Evolutionary conservation across 768 basidiomycete genomes (phyloP).

Genomic region (Suillus plorans): DNA sequence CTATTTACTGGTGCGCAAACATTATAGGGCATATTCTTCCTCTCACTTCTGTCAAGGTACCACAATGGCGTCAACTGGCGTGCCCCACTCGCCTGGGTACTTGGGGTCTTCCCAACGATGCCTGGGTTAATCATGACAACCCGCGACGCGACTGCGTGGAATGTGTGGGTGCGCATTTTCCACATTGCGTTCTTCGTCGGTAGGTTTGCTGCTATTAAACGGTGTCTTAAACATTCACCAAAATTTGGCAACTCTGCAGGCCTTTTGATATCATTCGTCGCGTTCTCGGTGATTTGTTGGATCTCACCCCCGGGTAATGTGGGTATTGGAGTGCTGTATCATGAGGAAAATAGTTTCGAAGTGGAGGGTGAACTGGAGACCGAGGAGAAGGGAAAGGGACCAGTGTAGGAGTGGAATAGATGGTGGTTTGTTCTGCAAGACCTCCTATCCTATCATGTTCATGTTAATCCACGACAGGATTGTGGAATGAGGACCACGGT

Average conservation of each 20-base stretch:
- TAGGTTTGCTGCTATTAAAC: background rate
- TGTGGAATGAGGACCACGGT: background rate
- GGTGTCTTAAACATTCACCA: background rate
- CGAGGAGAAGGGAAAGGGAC: background rate
- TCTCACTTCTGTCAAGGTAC: conserved; percentile 8
- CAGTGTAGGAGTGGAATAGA: background rate
- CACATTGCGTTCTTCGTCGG: conserved; percentile 20
- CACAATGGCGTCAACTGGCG: conserved; percentile 12
- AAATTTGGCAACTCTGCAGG: background rate
- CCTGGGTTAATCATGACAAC: conserved; percentile 21
- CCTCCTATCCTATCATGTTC: background rate
- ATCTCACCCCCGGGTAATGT: background rate
- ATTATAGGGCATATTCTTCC: background rate
- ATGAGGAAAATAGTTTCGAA: background rate
- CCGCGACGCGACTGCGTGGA: conserved; percentile 13
- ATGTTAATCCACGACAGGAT: background rate
- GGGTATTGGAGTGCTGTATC: background rate
- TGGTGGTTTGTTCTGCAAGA: background rate
- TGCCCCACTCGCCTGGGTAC: conserved; percentile 13
- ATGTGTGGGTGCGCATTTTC: conserved; percentile 17
- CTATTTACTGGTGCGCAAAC: conserved; percentile 12
- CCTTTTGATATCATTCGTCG: background rate
- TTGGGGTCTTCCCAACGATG: conserved; percentile 14
- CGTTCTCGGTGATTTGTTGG: background rate
- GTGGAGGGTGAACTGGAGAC: background rate